Base-by-base conservation (phyloP, 345 rosid genomes). In the Garcia nutans region DNA sequence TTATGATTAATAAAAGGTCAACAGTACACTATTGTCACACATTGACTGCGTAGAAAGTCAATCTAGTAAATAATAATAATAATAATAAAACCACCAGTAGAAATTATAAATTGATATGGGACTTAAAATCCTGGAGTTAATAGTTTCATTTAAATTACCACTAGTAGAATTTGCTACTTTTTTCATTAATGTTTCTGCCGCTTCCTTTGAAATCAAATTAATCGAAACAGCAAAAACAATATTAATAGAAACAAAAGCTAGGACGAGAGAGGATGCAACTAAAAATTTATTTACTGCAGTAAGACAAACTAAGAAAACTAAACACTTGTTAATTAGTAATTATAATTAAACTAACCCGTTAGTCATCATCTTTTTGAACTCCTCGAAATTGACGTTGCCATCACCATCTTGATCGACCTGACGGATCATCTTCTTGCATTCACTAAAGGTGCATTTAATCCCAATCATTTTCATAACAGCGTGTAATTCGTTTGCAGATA, bases 331-430 rank as follows among this genome's bases (percentile, higher is more conserved):
- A 70, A 42, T 2, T 10, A 28, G 26, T 24, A 37, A 59, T 6
- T 41, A 28, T 7, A 9, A 20, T 49, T 37, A 49, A 11, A 76
- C 60, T 76, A 65, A 67, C 62, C 84, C 68, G 16, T 72, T 79
- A 20, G 84, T 66, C 99, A 96, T 96, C 99, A 96, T 96, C 86
- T 65, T 72, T 90, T 91, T 93, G 47, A 96, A 96, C 93, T 96
- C 99, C 74, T 93, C 92, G 56, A 96, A 96, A 63, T 96, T 91
- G 59, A 96, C 99, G 58, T 83, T 85, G 41, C 98, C 99, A 23
- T 96, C 99, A 28, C 99, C 99, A 77, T 96, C 98, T 68, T 73
- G 74, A 68, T 96, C 99, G 22, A 93, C 99, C 66, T 91, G 88
- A 22, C 88, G 84, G 59, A 96, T 96, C 98, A 96, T 96, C 87